Evolutionary conservation across 2,329 filamentous ascomycete genomes (phyloP).

Genomic region (Colletotrichum higginsianum): DNA sequence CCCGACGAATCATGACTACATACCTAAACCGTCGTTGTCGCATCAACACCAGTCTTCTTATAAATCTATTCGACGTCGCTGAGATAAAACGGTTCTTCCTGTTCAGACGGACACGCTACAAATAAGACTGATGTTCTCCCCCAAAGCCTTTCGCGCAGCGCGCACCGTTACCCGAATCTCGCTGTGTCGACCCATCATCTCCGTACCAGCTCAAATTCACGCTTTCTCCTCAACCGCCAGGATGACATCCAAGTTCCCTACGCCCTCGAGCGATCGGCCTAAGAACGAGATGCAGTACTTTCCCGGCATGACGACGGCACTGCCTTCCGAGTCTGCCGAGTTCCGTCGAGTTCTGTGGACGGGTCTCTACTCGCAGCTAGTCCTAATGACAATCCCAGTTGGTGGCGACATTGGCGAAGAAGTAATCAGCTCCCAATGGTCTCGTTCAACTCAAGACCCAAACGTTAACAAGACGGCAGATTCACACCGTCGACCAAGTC

Average conservation of each 20-base stretch:
- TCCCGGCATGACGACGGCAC: slow-evolving; percentile 66
- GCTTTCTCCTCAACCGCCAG: neutral
- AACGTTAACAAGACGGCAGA: slow-evolving; percentile 39
- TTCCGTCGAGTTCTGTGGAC: slow-evolving; percentile 76
- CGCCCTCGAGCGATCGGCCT: slow-evolving; percentile 56
- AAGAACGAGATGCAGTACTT: slow-evolving; percentile 74
- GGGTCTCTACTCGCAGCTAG: slow-evolving; percentile 74
- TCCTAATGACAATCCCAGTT: slow-evolving; percentile 76
- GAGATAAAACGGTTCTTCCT: too few species aligned
- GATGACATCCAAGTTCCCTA: slow-evolving; percentile 53
- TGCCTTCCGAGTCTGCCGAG: slow-evolving; percentile 68
- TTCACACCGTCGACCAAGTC: slow-evolving; percentile 76
- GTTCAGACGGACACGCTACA: neutral
- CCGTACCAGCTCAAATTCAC: neutral
- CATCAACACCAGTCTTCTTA: too few species aligned
- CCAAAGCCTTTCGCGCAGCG: neutral
- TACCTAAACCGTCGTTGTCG: too few species aligned
- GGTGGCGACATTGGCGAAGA: slow-evolving; percentile 78
- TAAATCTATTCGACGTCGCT: too few species aligned
- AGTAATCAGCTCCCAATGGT: slow-evolving; percentile 59
- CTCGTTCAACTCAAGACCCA: neutral
- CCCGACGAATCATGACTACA: too few species aligned
- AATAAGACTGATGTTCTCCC: slow-evolving; percentile 5
- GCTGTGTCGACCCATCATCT: neutral
- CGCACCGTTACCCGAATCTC: neutral